Evolutionary conservation across 2,329 filamentous ascomycete species (phyloP).

Genomic region (Lasiodiplodia gonubiensis): DNA sequence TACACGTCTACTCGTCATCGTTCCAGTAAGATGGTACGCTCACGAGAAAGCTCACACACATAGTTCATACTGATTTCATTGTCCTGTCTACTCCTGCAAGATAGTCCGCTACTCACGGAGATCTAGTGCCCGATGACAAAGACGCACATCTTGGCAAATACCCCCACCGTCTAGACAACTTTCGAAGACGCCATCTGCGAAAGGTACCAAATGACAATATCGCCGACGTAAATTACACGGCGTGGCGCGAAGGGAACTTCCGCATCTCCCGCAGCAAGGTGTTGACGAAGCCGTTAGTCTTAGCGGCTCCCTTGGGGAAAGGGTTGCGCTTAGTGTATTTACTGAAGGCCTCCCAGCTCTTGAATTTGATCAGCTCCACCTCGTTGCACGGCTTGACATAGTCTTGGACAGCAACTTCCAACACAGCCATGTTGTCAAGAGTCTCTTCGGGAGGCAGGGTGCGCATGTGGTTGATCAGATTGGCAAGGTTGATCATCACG

Average conservation of each 20-base stretch:
- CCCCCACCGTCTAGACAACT: neutral
- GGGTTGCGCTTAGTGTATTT: neutral
- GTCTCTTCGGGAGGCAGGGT: constrained; percentile 27
- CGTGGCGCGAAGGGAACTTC: neutral
- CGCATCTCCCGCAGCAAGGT: constrained; percentile 30
- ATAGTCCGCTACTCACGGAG: neutral
- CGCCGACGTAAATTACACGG: neutral
- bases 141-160: neutral
- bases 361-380: neutral
- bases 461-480: constrained; percentile 37
- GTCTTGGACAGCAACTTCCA: neutral
- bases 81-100: neutral
- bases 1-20: too few species aligned
- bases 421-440: neutral
- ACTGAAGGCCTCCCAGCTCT: neutral
- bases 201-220: neutral
- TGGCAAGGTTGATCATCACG: constrained; percentile 33
- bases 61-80: neutral
- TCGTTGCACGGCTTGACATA: neutral
- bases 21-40: too few species aligned
- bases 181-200: neutral
- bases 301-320: constrained; percentile 35
- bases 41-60: neutral
- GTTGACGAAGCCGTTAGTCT: constrained; percentile 36
- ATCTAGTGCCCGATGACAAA: neutral